phyloP scores from a whole-genome alignment of 2,329 filamentous ascomycete genomes.

The Aspergillus sojae region DNA sequence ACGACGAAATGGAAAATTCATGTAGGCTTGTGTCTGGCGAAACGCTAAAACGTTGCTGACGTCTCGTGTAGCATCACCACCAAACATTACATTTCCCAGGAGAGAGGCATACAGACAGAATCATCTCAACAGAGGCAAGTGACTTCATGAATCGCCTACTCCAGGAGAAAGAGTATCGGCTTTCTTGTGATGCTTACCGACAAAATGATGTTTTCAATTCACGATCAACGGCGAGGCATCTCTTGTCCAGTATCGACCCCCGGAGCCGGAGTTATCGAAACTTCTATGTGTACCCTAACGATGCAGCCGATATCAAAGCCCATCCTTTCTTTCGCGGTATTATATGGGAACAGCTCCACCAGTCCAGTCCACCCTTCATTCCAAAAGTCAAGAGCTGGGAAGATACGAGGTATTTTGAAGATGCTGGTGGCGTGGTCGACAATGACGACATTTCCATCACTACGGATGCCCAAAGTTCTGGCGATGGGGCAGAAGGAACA shows the following conservation, averaged over 20 bases:
- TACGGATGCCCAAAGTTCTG: constrained; percentile 10
- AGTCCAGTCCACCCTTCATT: constrained; percentile 74
- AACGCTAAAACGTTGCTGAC: constrained; percentile 10
- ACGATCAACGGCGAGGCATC: constrained; percentile 31
- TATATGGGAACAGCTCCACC: constrained; percentile 75
- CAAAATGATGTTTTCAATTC: constrained; percentile 59
- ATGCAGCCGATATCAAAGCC: constrained; percentile 84
- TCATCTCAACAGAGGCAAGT: constrained; percentile 71
- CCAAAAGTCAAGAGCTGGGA: constrained; percentile 69
- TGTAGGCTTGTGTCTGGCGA: constrained; percentile 49
- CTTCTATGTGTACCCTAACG: constrained; percentile 76
- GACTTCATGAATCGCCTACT: constrained; percentile 75
- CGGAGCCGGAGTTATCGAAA: constrained; percentile 48
- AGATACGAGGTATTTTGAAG: constrained; percentile 89
- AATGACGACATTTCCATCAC: constrained; percentile 16
- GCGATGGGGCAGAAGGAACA: constrained; percentile 8
- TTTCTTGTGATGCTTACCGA: constrained; percentile 76
- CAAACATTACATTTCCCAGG: constrained; percentile 71
- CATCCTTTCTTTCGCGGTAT: constrained; percentile 85
- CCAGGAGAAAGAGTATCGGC: constrained; percentile 71
- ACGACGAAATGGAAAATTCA: constrained; percentile 86
- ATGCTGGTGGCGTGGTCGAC: constrained; percentile 60
- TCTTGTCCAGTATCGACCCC: constrained; percentile 34
- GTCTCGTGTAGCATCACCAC: constrained; percentile 65
- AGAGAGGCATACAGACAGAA: constrained; percentile 52